These are phyloP conservation scores for Terana coerulea DNA, from an alignment of 768 basidiomycete genomes.

Conservation along the genomic window DNA sequence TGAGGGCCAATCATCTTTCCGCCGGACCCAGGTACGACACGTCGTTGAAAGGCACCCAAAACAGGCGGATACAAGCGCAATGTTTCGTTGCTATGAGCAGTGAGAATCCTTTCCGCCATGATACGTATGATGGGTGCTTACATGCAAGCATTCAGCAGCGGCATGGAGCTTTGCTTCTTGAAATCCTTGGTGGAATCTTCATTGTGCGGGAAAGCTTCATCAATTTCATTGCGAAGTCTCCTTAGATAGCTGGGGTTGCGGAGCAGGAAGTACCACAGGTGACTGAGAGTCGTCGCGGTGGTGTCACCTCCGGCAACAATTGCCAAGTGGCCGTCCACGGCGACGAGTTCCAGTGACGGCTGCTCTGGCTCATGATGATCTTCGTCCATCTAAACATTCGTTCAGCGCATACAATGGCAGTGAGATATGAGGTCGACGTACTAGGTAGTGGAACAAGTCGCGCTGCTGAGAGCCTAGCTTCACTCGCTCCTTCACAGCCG, in stretches of 20 bases:
- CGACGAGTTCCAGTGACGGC: slow-evolving; percentile 4
- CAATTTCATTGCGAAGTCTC: slow-evolving; percentile 37
- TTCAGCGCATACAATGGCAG: not conserved
- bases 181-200: slow-evolving; percentile 18
- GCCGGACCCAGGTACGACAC: slow-evolving; percentile 10
- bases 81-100: slow-evolving; percentile 16
- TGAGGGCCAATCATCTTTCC: slow-evolving; percentile 17
- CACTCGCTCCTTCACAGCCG: slow-evolving; percentile 4
- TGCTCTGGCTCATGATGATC: slow-evolving; percentile 1
- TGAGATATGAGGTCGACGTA: not conserved
- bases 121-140: slow-evolving; percentile 17
- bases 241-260: slow-evolving; percentile 6
- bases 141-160: slow-evolving; percentile 12
- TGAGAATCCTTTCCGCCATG: too few relatives aligned
- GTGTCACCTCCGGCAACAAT: slow-evolving; percentile 17
- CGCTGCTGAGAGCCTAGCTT: not conserved
- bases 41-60: slow-evolving; percentile 16
- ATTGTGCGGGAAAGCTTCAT: slow-evolving; percentile 33
- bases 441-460: slow-evolving; percentile 13
- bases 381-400: slow-evolving; percentile 6
- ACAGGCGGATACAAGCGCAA: slow-evolving; percentile 23
- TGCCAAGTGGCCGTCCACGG: slow-evolving; percentile 11
- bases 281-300: slow-evolving; percentile 10
- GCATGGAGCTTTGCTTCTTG: slow-evolving; percentile 1
- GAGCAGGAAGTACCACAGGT: slow-evolving; percentile 10